A percentile compares a stretch with the other conserved stretches of the same genome.
Evolutionary conservation across 352 stramenopile genomes (phyloP).

Genomic region (Blastocystis sp.): DNA sequence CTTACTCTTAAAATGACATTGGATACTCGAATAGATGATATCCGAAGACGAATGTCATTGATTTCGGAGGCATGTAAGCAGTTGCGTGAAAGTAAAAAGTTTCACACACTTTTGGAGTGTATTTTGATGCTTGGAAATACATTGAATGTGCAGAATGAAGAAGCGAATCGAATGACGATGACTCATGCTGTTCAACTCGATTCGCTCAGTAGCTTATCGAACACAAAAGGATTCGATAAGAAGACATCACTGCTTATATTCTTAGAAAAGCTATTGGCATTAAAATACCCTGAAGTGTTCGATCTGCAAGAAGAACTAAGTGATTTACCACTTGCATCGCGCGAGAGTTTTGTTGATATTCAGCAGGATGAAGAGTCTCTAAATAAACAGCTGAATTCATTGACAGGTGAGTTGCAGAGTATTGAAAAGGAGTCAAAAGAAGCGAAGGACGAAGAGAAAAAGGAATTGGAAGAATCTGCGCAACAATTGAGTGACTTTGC

Average conservation of each 20-base stretch:
- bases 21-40: not conserved
- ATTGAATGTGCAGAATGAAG: conserved; percentile 28
- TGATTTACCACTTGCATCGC: not conserved
- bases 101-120: not conserved
- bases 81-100: conserved; percentile 1
- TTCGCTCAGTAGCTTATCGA: not conserved
- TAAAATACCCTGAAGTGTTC: conserved; percentile 6
- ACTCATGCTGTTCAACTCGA: not conserved
- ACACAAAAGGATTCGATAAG: conserved; percentile 55
- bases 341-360: conserved; percentile 38
- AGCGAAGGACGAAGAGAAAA: not conserved
- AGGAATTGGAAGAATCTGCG: conserved; percentile 20
- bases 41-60: not conserved
- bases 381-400: conserved; percentile 16
- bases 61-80: conserved; percentile 14
- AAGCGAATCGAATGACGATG: conserved; percentile 15
- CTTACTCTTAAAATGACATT: conserved; percentile 50
- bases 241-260: conserved; percentile 29
- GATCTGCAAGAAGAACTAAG: not conserved
- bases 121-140: conserved; percentile 45
- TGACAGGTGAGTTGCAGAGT: conserved; percentile 37
- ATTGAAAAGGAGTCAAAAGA: not conserved
- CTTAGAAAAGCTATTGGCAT: not conserved
- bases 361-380: conserved; percentile 18
- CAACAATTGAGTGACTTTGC: conserved; percentile 3